These are phyloP conservation scores for Candida vaughaniae DNA, from an alignment of 805 yeast genomes.

Conservation along the genomic window DNA sequence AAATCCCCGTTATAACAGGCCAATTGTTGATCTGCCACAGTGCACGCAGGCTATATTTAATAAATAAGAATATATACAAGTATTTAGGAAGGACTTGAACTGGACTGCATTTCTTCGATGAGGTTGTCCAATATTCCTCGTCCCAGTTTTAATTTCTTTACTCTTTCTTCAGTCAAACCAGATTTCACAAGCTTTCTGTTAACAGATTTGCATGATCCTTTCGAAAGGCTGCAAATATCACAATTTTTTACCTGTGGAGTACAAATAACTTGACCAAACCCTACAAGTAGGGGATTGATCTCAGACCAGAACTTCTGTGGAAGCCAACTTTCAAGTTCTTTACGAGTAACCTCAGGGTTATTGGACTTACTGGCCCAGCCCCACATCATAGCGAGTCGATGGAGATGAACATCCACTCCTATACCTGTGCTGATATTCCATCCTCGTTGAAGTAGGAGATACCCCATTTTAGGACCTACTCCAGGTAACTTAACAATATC, in stretches of 20 bases:
- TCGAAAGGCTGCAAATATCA: conserved; percentile 62
- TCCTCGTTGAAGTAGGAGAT: conserved; percentile 72
- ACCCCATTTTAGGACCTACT: conserved; percentile 96
- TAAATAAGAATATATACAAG: not conserved
- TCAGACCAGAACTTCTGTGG: conserved; percentile 77
- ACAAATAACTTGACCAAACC: conserved; percentile 91
- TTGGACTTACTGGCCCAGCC: conserved; percentile 61
- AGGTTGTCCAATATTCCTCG: conserved; percentile 29
- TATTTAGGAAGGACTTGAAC: not conserved
- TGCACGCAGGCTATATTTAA: no score
- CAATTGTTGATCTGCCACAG: no score
- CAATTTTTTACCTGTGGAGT: conserved; percentile 69
- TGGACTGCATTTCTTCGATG: not conserved
- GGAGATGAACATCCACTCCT: conserved; percentile 94
- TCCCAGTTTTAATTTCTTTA: conserved; percentile 26
- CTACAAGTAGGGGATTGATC: conserved; percentile 82
- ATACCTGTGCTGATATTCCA: conserved; percentile 79
- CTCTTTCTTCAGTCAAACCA: conserved; percentile 25
- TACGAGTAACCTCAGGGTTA: conserved; percentile 76
- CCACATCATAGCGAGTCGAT: conserved; percentile 77
- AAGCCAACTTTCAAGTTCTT: conserved; percentile 69
- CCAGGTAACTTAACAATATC: conserved; percentile 78
- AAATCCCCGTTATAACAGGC: no score
- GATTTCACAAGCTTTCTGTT: conserved; percentile 42
- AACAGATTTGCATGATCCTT: conserved; percentile 57